Evolutionary conservation across 345 rosid genomes (phyloP).

Genomic region (Pistacia integerrima): DNA sequence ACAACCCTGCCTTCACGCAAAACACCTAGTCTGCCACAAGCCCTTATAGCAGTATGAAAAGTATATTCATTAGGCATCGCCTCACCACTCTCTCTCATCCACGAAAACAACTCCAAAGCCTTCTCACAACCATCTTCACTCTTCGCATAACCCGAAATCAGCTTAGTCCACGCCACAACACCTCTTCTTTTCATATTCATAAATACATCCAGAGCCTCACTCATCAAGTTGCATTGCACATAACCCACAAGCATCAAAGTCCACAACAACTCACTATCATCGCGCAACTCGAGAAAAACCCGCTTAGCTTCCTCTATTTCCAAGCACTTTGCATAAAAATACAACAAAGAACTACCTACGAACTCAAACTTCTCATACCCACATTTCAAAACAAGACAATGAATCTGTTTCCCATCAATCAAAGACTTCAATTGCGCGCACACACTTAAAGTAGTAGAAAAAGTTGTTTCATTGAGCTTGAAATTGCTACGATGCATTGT

Average conservation of each 20-base stretch:
- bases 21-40: conserved; percentile 42
- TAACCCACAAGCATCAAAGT: conserved; percentile 49
- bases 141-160: conserved; percentile 52
- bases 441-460: conserved; percentile 36
- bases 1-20: conserved; percentile 36
- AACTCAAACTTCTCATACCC: conserved; percentile 44
- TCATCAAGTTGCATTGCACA: conserved; percentile 43
- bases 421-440: conserved; percentile 35
- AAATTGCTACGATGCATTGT: conserved; percentile 34
- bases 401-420: conserved; percentile 40
- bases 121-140: conserved; percentile 33
- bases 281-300: conserved; percentile 43
- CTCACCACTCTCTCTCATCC: conserved; percentile 43
- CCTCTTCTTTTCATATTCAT: conserved; percentile 45
- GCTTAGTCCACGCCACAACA: conserved; percentile 49
- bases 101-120: conserved; percentile 47
- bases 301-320: conserved; percentile 34
- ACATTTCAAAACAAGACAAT: conserved; percentile 39
- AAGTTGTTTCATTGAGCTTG: conserved; percentile 39
- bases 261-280: conserved; percentile 42
- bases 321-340: conserved; percentile 41
- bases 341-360: conserved; percentile 50
- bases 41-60: conserved; percentile 51
- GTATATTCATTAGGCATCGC: conserved; percentile 59
- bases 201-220: conserved; percentile 45